Percentiles rank a stretch among this genome's conserved stretches.
phyloP scores from a whole-genome alignment of 148 eudicot genomes.

The Amaranthus palmeri region DNA sequence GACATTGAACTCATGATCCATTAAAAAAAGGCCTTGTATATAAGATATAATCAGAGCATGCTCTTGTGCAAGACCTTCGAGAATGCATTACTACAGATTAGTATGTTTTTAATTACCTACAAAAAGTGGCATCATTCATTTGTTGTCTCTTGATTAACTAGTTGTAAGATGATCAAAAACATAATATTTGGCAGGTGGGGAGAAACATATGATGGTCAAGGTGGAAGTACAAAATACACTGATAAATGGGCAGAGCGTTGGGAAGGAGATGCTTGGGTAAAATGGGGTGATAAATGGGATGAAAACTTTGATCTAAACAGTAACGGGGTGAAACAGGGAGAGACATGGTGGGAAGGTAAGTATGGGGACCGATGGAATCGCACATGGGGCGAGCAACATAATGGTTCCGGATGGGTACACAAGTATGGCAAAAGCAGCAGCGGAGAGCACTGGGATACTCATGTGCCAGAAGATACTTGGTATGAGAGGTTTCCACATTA shows the following conservation, averaged over 20 bases:
- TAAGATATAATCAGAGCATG: too few relatives aligned
- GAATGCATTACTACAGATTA: not conserved
- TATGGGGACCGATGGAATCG: slow-evolving; percentile 81
- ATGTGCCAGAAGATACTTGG: slow-evolving; percentile 75
- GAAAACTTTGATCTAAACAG: slow-evolving; percentile 59
- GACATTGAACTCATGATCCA: too few relatives aligned
- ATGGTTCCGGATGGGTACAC: slow-evolving; percentile 90
- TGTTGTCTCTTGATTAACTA: too few relatives aligned
- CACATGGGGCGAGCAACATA: slow-evolving; percentile 91
- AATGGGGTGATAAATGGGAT: slow-evolving; percentile 99
- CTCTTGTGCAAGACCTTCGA: too few relatives aligned
- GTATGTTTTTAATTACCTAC: too few relatives aligned
- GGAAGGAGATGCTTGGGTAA: slow-evolving; percentile 78
- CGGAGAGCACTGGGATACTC: slow-evolving; percentile 96
- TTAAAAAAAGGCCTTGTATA: too few relatives aligned
- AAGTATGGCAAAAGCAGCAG: slow-evolving; percentile 84
- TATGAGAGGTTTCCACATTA: slow-evolving; percentile 79
- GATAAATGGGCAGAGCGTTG: slow-evolving; percentile 96
- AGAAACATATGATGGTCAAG: slow-evolving; percentile 79
- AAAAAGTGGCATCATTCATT: not conserved
- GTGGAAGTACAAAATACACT: slow-evolving; percentile 80
- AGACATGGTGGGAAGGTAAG: slow-evolving; percentile 92
- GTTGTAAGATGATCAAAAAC: not conserved
- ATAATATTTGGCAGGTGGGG: slow-evolving; percentile 67
- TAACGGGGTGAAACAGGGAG: slow-evolving; percentile 84